Base-by-base conservation (phyloP, 2,329 filamentous ascomycete species). In the Talaromyces amestolkiae region DNA sequence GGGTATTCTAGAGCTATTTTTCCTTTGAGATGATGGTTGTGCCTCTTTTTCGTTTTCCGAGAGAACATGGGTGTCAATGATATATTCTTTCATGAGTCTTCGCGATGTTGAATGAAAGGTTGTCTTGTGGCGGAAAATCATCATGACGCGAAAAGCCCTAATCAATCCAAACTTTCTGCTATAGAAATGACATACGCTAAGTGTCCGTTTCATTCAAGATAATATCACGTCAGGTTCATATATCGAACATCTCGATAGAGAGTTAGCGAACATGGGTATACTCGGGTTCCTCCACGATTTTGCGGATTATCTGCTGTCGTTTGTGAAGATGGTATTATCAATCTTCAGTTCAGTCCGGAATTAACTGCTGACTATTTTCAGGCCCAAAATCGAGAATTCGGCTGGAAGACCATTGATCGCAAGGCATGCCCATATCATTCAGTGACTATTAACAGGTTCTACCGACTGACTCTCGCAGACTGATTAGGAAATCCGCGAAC, bases 401-500 rank as follows among this genome's bases (percentile, higher is more conserved):
- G 59, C 33, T 61, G 59, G 59, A 53, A 37, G 13, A 61, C 59
- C 3, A 17, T 61, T 1, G 2, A 61, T 39, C 59, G 59, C 13
- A 61, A 41, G 59, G 59, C 24, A 24, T 3, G 58, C 15, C 1
- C 15, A 8, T 6, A 8, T 8, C 13, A n/a, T n/a, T n/a, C n/a
- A n/a, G n/a, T n/a, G n/a, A 49, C 8, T 15, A 15, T 45, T 3
- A 17, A 0, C 11, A 27, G 3, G 1, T 45, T 11, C 17, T 4
- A 15, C 1, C 3, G 19, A 37, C 17, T 24, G 13, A 22, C 19
- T 47, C 8, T 2, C 7, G n/a, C 1, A 61, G 59, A 61, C 59
- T 8, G 59, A 45, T n/a, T 45, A 45, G 10, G 13, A 39, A 74
- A 74, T 63, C 9, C 76, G 78, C 24, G 78, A 82, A 66, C 73